Evolutionary conservation across 352 stramenopile genomes (phyloP), one percentile per base, ranked within the genome.

Genomic region (Globisporangium splendens): DNA sequence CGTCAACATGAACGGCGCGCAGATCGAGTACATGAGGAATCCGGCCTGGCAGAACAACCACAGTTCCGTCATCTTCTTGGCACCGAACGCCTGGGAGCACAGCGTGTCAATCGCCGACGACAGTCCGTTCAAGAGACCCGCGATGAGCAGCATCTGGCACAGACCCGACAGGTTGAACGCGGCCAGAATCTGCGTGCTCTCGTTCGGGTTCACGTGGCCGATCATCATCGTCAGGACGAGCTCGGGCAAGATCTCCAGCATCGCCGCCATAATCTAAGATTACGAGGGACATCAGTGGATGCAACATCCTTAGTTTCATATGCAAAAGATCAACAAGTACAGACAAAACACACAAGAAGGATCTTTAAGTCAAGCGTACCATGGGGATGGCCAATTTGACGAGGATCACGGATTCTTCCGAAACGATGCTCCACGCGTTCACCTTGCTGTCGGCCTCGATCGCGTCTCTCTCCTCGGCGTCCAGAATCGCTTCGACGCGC

Each of bases 51-150:
- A 78, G 53, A 87, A 82, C 50, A 85, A 61, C 70, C 81, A 88
- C 48, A 91, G 68, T 52, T 89, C 76, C n/a, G 65, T 56, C 56
- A 80, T 65, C 21, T 68, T 66, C 50, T 78, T 82, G 55, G 61
- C 81, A 18, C 81, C 81, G 54, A 83, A 89, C 1, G 77, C 75
- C 63, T 90, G 76, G 28, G 76, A 82, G 51, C 73, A 85, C 62
- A 88, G 70, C 15, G 77, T 90, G 65, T 88, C 75, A 43, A 87
- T 75, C 18, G 77, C 80, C 10, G 74, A 84, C 18, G 69, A 71
- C 15, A 83, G 59, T 2, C 78, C 80, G 54, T 68, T 83, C 49
- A 84, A 68, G 46, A 87, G 61, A 1, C 70, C 70, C 4, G 65
- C 61, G 49, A 87, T 63, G 41, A 87, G 59, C 53, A 86, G 64